These are phyloP conservation scores for Punctularia strigosozonata DNA, from an alignment of 768 basidiomycete species.

Conservation along the genomic window DNA sequence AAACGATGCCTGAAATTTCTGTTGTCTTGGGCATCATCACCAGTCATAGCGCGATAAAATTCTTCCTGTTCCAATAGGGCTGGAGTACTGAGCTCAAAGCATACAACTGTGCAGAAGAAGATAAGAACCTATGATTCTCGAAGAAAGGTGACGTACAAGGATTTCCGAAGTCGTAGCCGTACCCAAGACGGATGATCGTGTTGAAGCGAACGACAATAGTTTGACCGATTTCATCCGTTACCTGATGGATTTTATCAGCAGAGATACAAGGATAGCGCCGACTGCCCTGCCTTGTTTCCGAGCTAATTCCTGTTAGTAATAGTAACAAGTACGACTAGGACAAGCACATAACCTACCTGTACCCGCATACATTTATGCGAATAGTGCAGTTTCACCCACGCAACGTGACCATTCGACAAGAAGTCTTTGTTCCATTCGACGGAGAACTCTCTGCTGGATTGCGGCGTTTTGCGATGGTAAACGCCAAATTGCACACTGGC, in stretches of 20 bases:
- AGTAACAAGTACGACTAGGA: constrained; percentile 1
- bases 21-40: constrained; percentile 25
- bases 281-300: constrained; percentile 23
- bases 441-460: constrained; percentile 34
- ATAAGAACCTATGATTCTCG: background rate
- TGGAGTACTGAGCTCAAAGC: constrained; percentile 57
- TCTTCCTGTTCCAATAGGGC: constrained; percentile 50
- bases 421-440: constrained; percentile 57
- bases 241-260: no score
- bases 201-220: constrained; percentile 44
- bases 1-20: constrained; percentile 46
- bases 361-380: constrained; percentile 57
- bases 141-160: constrained; percentile 38
- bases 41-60: constrained; percentile 40
- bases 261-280: no score
- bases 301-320: no score
- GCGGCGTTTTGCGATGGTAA: constrained; percentile 26
- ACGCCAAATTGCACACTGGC: constrained; percentile 57
- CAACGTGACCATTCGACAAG: constrained; percentile 25
- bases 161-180: constrained; percentile 46
- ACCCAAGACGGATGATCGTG: constrained; percentile 46
- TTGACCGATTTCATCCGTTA: constrained; percentile 36
- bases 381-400: constrained; percentile 51
- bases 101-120: constrained; percentile 33
- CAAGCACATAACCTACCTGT: constrained; percentile 25